Percentiles rank a stretch among this genome's conserved stretches.
phyloP scores from a whole-genome alignment of 2,329 filamentous ascomycete genomes.

The Rhinocladiella similis region DNA sequence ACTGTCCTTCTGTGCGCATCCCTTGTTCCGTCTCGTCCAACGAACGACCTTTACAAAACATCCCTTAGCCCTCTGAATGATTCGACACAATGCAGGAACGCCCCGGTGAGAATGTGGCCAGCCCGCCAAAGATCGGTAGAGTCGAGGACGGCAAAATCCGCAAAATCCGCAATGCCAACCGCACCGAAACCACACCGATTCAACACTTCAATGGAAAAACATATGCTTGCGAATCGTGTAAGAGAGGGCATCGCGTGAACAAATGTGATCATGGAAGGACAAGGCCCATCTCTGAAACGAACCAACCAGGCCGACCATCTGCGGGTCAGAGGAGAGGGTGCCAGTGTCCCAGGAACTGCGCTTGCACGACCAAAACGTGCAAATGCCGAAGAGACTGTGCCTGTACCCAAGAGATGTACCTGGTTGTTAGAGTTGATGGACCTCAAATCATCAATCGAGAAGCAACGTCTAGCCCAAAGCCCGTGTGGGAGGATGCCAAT shows the following conservation, averaged over 20 bases:
- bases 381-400: constrained; percentile 27
- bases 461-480: constrained; percentile 23
- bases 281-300: constrained; percentile 26
- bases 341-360: constrained; percentile 27
- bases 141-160: constrained; percentile 23
- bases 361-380: constrained; percentile 28
- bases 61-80: neutral
- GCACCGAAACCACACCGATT: constrained; percentile 17
- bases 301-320: constrained; percentile 28
- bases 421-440: constrained; percentile 23
- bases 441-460: constrained; percentile 17
- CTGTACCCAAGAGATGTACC: constrained; percentile 26
- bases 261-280: constrained; percentile 29
- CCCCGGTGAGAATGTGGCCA: constrained; percentile 10
- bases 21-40: neutral
- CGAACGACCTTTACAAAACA: neutral
- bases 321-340: constrained; percentile 28
- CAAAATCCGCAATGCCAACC: constrained; percentile 13
- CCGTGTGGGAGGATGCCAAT: constrained; percentile 26
- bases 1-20: neutral
- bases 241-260: constrained; percentile 29
- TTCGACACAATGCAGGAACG: constrained; percentile 12
- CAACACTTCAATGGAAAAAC: constrained; percentile 29
- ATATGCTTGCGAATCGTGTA: constrained; percentile 29
- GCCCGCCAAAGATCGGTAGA: constrained; percentile 17